Conservation (phyloP, 306 rosid genomes). For the Casuarina cunninghamiana region DNA sequence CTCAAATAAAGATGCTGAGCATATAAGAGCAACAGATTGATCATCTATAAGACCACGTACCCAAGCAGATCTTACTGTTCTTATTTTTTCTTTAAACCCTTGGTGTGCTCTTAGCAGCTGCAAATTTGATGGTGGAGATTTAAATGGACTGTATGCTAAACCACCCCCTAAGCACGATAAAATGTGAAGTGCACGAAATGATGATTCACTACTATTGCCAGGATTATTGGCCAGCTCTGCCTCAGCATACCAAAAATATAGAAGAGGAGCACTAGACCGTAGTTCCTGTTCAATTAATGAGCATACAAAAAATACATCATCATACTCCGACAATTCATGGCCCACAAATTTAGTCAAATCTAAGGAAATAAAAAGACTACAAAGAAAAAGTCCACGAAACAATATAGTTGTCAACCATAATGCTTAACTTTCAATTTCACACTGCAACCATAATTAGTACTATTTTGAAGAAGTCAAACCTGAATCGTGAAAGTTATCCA, state of each 20-base stretch:
- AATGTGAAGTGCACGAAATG: slow-evolving; percentile 63
- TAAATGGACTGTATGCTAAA: slow-evolving; percentile 61
- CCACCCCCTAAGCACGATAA: slow-evolving; percentile 83
- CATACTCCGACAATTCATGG: neutral
- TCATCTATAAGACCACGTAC: slow-evolving; percentile 72
- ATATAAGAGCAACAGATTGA: slow-evolving; percentile 69
- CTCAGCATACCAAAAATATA: slow-evolving; percentile 94
- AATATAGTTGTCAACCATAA: neutral
- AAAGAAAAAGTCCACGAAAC: neutral
- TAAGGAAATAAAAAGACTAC: neutral
- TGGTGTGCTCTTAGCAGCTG: slow-evolving; percentile 84
- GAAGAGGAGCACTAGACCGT: slow-evolving; percentile 63
- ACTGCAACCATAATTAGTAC: neutral
- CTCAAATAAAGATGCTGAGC: slow-evolving; percentile 83
- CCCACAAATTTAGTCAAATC: neutral
- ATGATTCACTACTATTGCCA: slow-evolving; percentile 37
- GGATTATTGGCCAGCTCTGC: slow-evolving; percentile 59
- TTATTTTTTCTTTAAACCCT: slow-evolving; percentile 81
- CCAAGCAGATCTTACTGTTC: slow-evolving; percentile 71
- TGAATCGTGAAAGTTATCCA: neutral
- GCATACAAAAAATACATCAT: slow-evolving; percentile 16
- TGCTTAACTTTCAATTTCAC: neutral
- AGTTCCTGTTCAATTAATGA: slow-evolving; percentile 54
- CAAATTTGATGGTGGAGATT: slow-evolving; percentile 68
- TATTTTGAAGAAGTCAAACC: neutral